Base-by-base conservation (phyloP, 148 eudicot species). In the Polygonum aviculare region DNA sequence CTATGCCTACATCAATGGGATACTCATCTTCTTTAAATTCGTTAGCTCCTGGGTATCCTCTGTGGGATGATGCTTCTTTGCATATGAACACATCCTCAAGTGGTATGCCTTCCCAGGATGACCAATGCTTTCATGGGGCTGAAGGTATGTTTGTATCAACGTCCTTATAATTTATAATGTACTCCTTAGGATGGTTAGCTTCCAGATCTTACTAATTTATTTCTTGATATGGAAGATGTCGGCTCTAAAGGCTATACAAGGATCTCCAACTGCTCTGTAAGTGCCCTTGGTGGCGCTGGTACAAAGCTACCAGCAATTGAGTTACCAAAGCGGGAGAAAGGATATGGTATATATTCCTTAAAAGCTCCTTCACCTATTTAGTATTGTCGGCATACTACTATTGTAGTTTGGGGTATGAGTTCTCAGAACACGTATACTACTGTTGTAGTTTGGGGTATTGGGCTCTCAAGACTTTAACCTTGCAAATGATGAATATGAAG, bases 51-150 rank as follows among this genome's bases (percentile, higher is more conserved):
- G 93, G 92, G 60, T 91, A 86, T 80, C 84, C 88, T 76, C 77
- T 85, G 21, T 88, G 97, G 98, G 90, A 88, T 79, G 96, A 93
- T 77, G 63, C 91, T 81, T 83, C 92, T 48, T 70, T 82, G 76
- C 86, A 86, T 59, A 81, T 86, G 73, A 84, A 81, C 82, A 40
- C 83, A 71, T 33, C 83, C 15, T 75, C 90, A 22, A 82, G 86
- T 78, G 92, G 80, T 11, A 71, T 84, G 80, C 77, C 84, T 76
- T 86, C 88, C 47, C 90, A 83, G 77, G 91, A 91, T 59, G 94
- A 90, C 69, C 85, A 74, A 72, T 79, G 76, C 81, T 78, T 85
- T 52, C 86, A 72, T 72, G 84, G 84, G 77, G 79, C 78, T 74
- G 94, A 93, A 89, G 97, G 98, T 85, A 87, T 72, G 88, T 79